Evolutionary conservation across 2,329 filamentous ascomycete genomes (phyloP), one percentile per base, ranked within the genome.

Genomic region (Trichoderma koningiopsis): DNA sequence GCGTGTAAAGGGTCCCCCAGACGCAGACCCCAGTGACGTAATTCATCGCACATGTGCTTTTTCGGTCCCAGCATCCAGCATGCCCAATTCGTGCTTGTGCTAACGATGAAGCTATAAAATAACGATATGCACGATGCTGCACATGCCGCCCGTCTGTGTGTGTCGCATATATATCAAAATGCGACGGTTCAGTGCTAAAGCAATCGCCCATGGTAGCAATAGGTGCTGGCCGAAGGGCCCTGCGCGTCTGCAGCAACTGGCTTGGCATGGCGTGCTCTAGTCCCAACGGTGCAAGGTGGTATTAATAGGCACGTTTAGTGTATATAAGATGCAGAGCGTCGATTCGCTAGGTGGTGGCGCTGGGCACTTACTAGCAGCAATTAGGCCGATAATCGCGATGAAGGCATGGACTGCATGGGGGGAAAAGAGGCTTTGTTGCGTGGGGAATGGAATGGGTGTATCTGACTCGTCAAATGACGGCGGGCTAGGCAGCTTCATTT

Each of bases 331-430:
- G 47, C 43, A 52, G 31, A 37, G 43, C n/a, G 60, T 49, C 55
- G 49, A 55, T 56, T 49, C 31, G 59, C 31, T 33, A 40, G 40
- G 40, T 43, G 16, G 37, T 43, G 16, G 40, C 3, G 10, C 40
- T 43, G 40, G 40, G 40, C 40, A 43, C n/a, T 10, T 8, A 2
- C 40, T 47, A 33, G 59, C 29, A 49, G 40, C 59, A 43, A 61
- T 61, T 61, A 61, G 59, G 22, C 59, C 59, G 59, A 61, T 24
- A 61, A 64, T 64, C 61, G 52, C 61, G 61, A 64, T 64, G 61
- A 64, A 64, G 47, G 49, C 58, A 31, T 59, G 40, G 40, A 43
- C 19, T 8, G 35, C 29, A 60, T 37, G 47, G 47, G n/a, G 29
- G 29, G 60, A 14, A 19, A 13, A 24, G 7, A 16, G 35, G 62